Conservation (phyloP, 495 filamentous ascomycete genomes). For the Tuber brumale region DNA sequence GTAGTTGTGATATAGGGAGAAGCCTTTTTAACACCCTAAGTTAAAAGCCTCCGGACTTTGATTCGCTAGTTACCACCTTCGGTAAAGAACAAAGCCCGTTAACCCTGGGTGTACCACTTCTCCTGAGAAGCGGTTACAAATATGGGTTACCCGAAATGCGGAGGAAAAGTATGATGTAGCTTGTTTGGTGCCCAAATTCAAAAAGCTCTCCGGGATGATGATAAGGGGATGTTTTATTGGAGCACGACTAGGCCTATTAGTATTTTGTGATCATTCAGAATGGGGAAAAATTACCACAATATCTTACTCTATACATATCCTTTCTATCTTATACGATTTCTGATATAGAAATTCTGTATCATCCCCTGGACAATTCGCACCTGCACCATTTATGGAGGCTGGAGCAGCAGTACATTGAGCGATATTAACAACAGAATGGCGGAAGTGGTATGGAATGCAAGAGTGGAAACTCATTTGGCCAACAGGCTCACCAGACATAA, state of each 20-base stretch:
- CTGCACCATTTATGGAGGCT: slow-evolving; percentile 13
- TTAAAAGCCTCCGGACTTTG: too few relatives aligned
- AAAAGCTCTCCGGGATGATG: background rate
- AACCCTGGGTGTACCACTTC: too few relatives aligned
- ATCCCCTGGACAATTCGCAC: background rate
- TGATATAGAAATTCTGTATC: slow-evolving; percentile 11
- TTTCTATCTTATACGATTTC: slow-evolving; percentile 13
- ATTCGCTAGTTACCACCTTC: too few relatives aligned
- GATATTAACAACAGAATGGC: background rate
- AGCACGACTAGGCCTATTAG: background rate
- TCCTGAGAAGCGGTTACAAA: too few relatives aligned
- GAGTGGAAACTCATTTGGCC: background rate
- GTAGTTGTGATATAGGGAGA: too few relatives aligned
- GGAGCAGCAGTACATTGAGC: background rate
- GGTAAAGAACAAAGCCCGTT: too few relatives aligned
- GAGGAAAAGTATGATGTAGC: slow-evolving; percentile 11
- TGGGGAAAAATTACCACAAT: slow-evolving; percentile 11
- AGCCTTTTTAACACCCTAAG: too few relatives aligned
- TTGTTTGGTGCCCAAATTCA: slow-evolving; percentile 12
- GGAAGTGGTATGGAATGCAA: slow-evolving; percentile 5
- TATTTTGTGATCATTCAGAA: slow-evolving; percentile 7
- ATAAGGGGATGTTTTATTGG: slow-evolving; percentile 13
- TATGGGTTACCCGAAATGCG: slow-evolving; percentile 5
- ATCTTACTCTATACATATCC: slow-evolving; percentile 12
- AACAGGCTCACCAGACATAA: slow-evolving; percentile 19